Percentiles rank a stretch among this genome's conserved stretches.
Evolutionary conservation across 208 protist genomes (phyloP).

Genomic region (Acanthamoeba lenticulata): DNA sequence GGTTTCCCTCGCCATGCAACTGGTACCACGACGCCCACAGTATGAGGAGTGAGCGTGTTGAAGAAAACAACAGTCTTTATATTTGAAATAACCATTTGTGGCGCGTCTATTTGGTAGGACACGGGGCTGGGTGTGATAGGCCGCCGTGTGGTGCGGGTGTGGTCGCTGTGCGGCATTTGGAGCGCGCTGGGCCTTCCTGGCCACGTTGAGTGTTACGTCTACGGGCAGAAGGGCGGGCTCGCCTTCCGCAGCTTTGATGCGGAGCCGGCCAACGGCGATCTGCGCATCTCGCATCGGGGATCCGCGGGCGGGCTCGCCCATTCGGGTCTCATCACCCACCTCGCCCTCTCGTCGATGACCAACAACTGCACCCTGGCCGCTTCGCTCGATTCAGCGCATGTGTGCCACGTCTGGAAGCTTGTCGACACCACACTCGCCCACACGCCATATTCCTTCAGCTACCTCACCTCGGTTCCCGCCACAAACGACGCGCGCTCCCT

Average conservation of each 20-base stretch:
- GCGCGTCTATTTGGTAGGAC: not conserved
- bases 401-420: slow-evolving; percentile 27
- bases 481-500: not conserved
- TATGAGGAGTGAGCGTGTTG: too few relatives aligned
- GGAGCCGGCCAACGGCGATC: not conserved
- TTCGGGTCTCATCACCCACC: not conserved
- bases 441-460: not conserved
- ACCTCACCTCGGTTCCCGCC: not conserved
- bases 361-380: not conserved
- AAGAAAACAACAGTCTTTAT: too few relatives aligned
- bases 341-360: not conserved
- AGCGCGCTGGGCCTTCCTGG: not conserved
- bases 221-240: not conserved
- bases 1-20: slow-evolving; percentile 41
- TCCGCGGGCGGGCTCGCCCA: not conserved
- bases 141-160: not conserved
- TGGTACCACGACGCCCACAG: not conserved
- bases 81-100: not conserved
- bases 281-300: not conserved
- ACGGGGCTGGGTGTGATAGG: not conserved
- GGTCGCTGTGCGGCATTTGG: not conserved
- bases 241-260: slow-evolving; percentile 18
- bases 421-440: not conserved
- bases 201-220: slow-evolving; percentile 31
- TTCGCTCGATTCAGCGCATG: not conserved